Conservation (phyloP, 139 green algal genomes). For the Chlorokybus atmophyticus region DNA sequence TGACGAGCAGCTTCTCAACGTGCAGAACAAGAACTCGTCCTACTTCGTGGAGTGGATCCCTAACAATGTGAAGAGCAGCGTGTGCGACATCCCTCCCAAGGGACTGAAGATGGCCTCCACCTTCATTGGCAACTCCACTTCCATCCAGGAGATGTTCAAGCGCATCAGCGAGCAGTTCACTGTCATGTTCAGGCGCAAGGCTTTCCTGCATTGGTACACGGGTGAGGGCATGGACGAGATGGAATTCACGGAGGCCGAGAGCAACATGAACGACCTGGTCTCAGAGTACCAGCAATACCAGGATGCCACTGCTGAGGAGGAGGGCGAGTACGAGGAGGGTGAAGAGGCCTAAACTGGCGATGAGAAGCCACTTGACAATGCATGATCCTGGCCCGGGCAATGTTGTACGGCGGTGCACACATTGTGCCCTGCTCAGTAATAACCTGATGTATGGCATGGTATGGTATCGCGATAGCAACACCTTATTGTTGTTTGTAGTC, state of each 20-base stretch:
- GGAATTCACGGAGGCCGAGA: conserved; percentile 98
- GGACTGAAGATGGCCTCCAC: conserved; percentile 94
- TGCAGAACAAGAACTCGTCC: conserved; percentile 97
- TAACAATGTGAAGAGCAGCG: conserved; percentile 96
- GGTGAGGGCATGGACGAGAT: conserved; percentile 99
- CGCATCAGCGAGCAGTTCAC: conserved; percentile 94
- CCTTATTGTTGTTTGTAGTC: too few species aligned
- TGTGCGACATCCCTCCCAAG: conserved; percentile 94
- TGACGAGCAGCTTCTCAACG: conserved; percentile 98
- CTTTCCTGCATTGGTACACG: conserved; percentile 99
- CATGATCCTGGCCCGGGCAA: too few species aligned
- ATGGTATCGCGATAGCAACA: too few species aligned
- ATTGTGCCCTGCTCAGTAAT: too few species aligned
- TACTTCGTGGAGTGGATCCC: conserved; percentile 99
- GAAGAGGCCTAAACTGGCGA: too few species aligned
- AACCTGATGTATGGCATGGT: too few species aligned
- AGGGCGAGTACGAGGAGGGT: too few species aligned
- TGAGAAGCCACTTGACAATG: too few species aligned
- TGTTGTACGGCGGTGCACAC: too few species aligned
- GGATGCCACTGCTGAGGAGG: conserved; percentile 84
- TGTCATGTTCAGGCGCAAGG: conserved; percentile 98
- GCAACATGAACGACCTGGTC: conserved; percentile 96
- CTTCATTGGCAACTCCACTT: conserved; percentile 91
- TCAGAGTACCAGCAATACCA: conserved; percentile 99
- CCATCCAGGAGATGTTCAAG: conserved; percentile 77